Base-by-base conservation (phyloP, 2,329 filamentous ascomycete genomes). In the Monilinia fructicola region DNA sequence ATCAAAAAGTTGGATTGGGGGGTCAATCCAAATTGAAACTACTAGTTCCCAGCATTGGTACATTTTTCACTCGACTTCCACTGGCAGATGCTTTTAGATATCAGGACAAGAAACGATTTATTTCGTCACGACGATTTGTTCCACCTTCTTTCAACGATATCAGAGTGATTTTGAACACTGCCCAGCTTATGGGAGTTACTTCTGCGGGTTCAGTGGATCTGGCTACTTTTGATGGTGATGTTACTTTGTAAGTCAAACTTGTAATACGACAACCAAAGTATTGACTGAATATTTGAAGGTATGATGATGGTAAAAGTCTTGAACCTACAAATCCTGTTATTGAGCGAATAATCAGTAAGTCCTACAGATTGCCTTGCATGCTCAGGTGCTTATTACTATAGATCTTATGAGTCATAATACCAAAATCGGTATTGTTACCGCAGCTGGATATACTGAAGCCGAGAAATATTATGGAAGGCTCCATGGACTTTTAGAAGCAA, bases 61-160 rank as follows among this genome's bases (percentile, higher is more conserved):
- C 87, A 16, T 98, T 98, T 82, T 98, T 97, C 80, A 98, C 94
- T 0, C 85, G 90, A 6, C 81, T 98, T 3, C 89, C 91, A 2
- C 85, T 98, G 11, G 92, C 94, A 75, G 91, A 93, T 59, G 94
- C 94, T 9, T 98, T 98, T 80, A 88, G 89, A 71, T 94, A 91
- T 78, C 95, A 98, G 78, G 95, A 99, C 77, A 80, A 84, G 67
- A 89, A 89, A 70, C 88, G 95, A 9, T 90, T 89, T 78, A 99
- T 99, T 74, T 96, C 92, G 38, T 92, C 90, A 1, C 85, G 95
- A 31, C 89, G 95, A 68, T 98, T 97, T 76, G 95, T 99, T 2
- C 91, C 94, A 0, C 95, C 95, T 0, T 96, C 92, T 1, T 99
- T 99, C 84, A 99, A 99, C 79, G 95, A 99, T 76, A 88, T 99